Evolutionary conservation across 2,329 filamentous ascomycete species (phyloP).

Genomic region (Xylariaceae sp.): DNA sequence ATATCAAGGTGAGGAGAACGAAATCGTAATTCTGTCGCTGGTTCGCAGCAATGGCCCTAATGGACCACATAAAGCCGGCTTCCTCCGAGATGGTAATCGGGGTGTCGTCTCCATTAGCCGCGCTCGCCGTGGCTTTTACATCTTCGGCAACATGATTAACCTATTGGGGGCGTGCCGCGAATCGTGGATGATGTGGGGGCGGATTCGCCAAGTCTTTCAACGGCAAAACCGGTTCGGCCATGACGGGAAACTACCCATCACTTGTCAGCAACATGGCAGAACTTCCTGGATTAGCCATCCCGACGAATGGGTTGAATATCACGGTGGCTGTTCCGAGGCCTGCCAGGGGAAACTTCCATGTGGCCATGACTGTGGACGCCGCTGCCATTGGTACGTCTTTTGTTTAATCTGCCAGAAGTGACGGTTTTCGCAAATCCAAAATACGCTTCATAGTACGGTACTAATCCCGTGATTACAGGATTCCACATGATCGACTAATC

Average conservation of each 20-base stretch:
- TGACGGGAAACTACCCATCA: constrained; percentile 52
- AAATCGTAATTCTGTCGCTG: constrained; percentile 73
- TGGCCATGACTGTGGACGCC: constrained; percentile 30
- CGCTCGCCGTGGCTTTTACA: constrained; percentile 73
- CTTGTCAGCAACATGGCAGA: constrained; percentile 56
- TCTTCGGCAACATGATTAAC: constrained; percentile 71
- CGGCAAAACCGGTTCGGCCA: constrained; percentile 32
- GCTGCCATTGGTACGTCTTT: constrained; percentile 33
- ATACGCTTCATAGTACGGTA: background rate
- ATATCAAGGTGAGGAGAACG: constrained; percentile 89
- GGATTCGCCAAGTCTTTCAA: constrained; percentile 40
- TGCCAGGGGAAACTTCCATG: constrained; percentile 28
- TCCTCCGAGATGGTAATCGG: constrained; percentile 61
- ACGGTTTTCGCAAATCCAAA: background rate
- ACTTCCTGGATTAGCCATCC: constrained; percentile 49
- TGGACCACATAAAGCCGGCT: constrained; percentile 55
- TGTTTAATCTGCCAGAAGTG: background rate
- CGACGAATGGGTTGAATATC: constrained; percentile 45
- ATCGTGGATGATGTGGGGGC: constrained; percentile 39
- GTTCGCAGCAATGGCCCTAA: constrained; percentile 63
- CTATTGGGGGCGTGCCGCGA: constrained; percentile 44
- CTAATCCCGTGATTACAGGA: constrained; percentile 20
- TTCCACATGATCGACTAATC: constrained; percentile 27
- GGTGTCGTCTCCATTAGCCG: constrained; percentile 60
- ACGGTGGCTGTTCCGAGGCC: constrained; percentile 29